These are phyloP conservation scores for Brassica nigra DNA, from an alignment of 345 rosid genomes.

Conservation along the genomic window DNA sequence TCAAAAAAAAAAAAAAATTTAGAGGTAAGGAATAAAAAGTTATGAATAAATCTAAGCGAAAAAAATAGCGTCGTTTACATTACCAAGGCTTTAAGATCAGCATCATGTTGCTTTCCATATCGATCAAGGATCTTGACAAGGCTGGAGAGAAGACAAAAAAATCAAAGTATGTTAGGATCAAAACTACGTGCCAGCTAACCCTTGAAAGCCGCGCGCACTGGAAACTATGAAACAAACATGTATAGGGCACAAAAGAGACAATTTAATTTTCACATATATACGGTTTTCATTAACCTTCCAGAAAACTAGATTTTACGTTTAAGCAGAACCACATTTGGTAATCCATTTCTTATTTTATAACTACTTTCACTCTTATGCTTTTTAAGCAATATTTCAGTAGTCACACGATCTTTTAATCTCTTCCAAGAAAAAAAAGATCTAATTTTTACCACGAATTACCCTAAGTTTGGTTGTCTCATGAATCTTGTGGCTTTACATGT, in stretches of 20 bases:
- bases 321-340: background rate
- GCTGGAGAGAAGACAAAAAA: conserved; percentile 25
- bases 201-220: background rate
- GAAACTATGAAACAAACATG: background rate
- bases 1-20: no score
- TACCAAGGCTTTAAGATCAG: conserved; percentile 40
- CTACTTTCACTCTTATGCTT: background rate
- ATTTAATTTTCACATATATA: background rate
- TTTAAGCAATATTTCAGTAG: background rate
- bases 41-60: background rate
- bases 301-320: background rate
- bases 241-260: background rate
- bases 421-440: background rate
- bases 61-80: background rate
- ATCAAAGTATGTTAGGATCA: conserved; percentile 5
- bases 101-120: conserved; percentile 33
- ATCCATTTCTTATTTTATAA: background rate
- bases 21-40: no score
- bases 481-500: background rate
- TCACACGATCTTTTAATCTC: background rate
- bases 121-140: conserved; percentile 40
- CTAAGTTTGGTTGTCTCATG: background rate
- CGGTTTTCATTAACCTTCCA: background rate
- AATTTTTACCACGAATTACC: background rate
- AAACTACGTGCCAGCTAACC: background rate